Percentiles rank a stretch among this genome's conserved stretches.
Conservation (phyloP, 2,329 filamentous ascomycete genomes). For the Fusarium palustre region DNA sequence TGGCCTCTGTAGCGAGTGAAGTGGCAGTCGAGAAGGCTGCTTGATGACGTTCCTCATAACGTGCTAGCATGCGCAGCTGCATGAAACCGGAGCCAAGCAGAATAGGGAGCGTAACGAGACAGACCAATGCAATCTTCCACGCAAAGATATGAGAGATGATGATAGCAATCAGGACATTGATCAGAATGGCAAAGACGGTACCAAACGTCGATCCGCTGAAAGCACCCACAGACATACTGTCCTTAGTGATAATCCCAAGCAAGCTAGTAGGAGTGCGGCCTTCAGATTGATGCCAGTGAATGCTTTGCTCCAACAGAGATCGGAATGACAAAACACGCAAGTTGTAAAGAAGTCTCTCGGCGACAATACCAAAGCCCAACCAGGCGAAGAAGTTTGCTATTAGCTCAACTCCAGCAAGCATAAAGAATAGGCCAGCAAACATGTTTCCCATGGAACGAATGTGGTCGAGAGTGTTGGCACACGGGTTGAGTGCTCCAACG, state of each 20-base stretch:
- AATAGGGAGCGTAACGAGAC: slow-evolving; percentile 74
- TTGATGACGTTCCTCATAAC: slow-evolving; percentile 72
- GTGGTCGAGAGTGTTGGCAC: slow-evolving; percentile 51
- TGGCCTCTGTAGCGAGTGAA: slow-evolving; percentile 36
- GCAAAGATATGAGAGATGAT: slow-evolving; percentile 76
- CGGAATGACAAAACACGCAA: slow-evolving; percentile 69
- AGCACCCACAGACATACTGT: slow-evolving; percentile 73
- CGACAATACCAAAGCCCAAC: slow-evolving; percentile 59
- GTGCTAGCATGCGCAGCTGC: slow-evolving; percentile 71
- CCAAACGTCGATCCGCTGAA: slow-evolving; percentile 77
- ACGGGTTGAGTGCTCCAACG: slow-evolving; percentile 60
- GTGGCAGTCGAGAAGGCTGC: slow-evolving; percentile 65
- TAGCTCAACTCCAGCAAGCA: slow-evolving; percentile 61
- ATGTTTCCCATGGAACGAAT: slow-evolving; percentile 57
- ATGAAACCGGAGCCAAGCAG: slow-evolving; percentile 76
- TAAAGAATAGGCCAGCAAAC: slow-evolving; percentile 67
- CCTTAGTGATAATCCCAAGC: slow-evolving; percentile 75
- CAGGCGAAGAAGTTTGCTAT: slow-evolving; percentile 68
- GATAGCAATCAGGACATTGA: slow-evolving; percentile 75
- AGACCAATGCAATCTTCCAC: slow-evolving; percentile 81
- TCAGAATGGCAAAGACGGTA: slow-evolving; percentile 72
- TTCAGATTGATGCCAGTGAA: slow-evolving; percentile 75
- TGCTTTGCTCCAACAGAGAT: slow-evolving; percentile 71
- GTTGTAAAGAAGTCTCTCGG: slow-evolving; percentile 72
- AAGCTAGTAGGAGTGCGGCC: slow-evolving; percentile 71